Conservation (phyloP, 2,329 filamentous ascomycete species). For the Penicillium brasilianum region DNA sequence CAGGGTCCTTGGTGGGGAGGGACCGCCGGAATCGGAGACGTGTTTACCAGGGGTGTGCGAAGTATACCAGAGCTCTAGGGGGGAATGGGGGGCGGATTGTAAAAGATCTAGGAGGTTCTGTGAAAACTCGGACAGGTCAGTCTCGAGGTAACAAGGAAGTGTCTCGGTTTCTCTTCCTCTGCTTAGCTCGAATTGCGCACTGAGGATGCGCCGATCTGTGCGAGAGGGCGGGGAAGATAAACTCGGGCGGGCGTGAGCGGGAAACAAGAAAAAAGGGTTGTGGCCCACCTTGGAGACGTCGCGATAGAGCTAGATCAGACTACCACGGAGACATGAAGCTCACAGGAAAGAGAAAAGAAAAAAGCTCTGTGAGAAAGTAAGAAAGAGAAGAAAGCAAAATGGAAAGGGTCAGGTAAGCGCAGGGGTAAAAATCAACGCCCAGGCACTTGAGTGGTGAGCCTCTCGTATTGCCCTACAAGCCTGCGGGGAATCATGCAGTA, state of each 20-base stretch:
- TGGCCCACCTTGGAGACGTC: neutral
- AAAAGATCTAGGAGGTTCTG: neutral
- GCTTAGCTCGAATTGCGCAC: neutral
- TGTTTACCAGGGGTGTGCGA: constrained; percentile 18
- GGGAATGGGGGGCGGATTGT: too few relatives aligned
- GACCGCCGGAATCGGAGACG: constrained; percentile 19
- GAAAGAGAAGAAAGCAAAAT: constrained; percentile 10
- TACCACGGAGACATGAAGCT: constrained; percentile 1
- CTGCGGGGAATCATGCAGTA: constrained; percentile 1
- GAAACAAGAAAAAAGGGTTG: neutral
- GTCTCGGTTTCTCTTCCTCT: neutral
- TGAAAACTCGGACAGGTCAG: neutral
- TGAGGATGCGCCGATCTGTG: constrained; percentile 3
- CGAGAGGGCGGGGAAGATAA: constrained; percentile 8
- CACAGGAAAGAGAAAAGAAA: neutral
- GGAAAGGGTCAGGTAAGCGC: constrained; percentile 3
- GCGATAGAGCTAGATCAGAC: neutral
- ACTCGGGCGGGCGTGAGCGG: too few relatives aligned
- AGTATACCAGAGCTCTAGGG: constrained; percentile 9
- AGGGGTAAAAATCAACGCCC: neutral
- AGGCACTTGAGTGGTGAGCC: neutral
- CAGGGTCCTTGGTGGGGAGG: constrained; percentile 18
- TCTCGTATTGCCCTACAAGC: constrained; percentile 8
- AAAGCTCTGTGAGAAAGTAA: neutral
- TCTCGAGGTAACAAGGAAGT: too few relatives aligned